Base-by-base conservation (phyloP, 805 yeast species). In the Saccharomycopsis sp. region DNA sequence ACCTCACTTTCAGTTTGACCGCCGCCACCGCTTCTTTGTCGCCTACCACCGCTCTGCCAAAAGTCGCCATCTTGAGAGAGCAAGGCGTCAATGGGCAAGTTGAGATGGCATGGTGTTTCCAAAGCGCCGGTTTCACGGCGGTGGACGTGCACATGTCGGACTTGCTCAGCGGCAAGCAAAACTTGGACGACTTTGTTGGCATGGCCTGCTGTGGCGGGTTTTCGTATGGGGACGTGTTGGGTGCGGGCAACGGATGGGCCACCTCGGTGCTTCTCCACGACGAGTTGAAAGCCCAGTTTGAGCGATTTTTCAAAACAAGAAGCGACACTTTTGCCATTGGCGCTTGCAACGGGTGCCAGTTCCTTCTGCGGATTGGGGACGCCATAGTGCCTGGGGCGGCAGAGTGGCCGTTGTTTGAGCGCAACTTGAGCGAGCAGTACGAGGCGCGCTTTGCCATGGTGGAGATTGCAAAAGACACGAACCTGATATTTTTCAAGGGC, bases 161-260 rank as follows among this genome's bases (percentile, higher is more conserved):
- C 59, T 73, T 92, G 45, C 64, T 88, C 48, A 64, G 71, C 29
- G 94, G 94, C 33, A 71, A 67, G 53, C 81, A 81, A 26, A 60
- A 77, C 15, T 69, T 92, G 50, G 79, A 76, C 54, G 80, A 75
- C 34, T 92, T 92, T 61, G 85, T 80, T 37, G 98, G 98, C 48
- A 53, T 92, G 36, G 97, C 96, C 32, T 97, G 97, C 3, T 94
- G 98, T 65, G 98, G 98, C 63, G 98, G 98, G 12, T 92, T 92
- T 69, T 86, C 96, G 1, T 92, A 88, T 57, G 98, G 98, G 70
- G 98, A 92, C 63, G 98, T 92, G 36, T 69, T 92, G 46, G 98
- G 98, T 52, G 98, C 98, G 26, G 98, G 96, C 58, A 82, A 89
- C 40, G 98, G 98, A 44, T 92, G 98, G 98, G 98, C 98, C 44